Evolutionary conservation across 2,329 filamentous ascomycete genomes (phyloP).

Genomic region (Aspergillus fructus): DNA sequence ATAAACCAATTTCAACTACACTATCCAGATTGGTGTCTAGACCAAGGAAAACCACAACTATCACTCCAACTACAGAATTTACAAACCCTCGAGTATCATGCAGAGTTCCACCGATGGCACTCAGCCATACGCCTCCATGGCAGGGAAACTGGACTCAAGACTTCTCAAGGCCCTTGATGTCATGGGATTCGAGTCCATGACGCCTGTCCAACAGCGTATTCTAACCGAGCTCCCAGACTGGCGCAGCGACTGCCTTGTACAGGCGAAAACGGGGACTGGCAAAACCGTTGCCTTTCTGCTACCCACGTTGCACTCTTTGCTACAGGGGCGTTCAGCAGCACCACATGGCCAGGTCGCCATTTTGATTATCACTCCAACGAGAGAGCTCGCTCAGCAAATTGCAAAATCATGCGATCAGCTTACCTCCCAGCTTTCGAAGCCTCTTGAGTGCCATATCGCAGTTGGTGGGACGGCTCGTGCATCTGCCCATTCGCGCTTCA

Average conservation of each 20-base stretch:
- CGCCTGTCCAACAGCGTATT: conserved; percentile 55
- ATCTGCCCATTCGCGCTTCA: conserved; percentile 27
- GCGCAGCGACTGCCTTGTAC: conserved; percentile 54
- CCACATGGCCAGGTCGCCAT: conserved; percentile 44
- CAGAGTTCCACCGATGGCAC: conserved; percentile 17
- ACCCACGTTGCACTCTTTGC: conserved; percentile 48
- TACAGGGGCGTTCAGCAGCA: conserved; percentile 29
- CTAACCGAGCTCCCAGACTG: conserved; percentile 51
- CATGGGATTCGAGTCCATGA: conserved; percentile 45
- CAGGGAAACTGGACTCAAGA: conserved; percentile 34
- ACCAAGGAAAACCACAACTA: too few species aligned
- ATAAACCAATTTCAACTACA: not conserved
- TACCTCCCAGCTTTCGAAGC: conserved; percentile 38
- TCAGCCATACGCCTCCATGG: conserved; percentile 32
- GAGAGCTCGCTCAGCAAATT: conserved; percentile 52
- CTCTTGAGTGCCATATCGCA: conserved; percentile 46
- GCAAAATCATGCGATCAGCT: conserved; percentile 47
- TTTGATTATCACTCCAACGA: conserved; percentile 49
- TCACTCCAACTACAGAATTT: not conserved
- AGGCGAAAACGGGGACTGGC: conserved; percentile 53
- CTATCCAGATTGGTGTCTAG: not conserved
- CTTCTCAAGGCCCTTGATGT: conserved; percentile 34
- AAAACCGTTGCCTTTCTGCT: conserved; percentile 52
- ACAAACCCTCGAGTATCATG: not conserved
- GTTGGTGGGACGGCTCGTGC: conserved; percentile 40